Base-by-base conservation (phyloP, 2,329 filamentous ascomycete genomes). In the Talaromyces albobiverticillius region DNA sequence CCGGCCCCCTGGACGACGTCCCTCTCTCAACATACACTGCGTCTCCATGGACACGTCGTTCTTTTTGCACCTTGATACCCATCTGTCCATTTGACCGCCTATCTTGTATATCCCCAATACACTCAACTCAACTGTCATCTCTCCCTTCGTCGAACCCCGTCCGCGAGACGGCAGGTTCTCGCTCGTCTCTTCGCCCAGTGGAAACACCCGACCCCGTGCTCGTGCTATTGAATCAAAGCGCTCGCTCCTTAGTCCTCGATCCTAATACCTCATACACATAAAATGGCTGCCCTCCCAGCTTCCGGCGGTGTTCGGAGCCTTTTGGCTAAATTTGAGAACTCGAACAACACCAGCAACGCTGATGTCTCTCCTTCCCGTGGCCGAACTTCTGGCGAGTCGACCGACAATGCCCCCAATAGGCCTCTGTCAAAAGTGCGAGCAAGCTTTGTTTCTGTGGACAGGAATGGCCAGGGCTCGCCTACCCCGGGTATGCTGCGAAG, bases 261-360 rank as follows among this genome's bases (percentile, higher is more conserved):
- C n/a, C n/a, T n/a, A n/a, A 16, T 16, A 16, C 32, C 1, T 29
- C n/a, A 36, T 36, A 14, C 29, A 9, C 11, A 41, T 20, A 41
- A 34, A 51, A 59, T 59, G 48, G 52, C 57, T 29, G 57, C 55
- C 40, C 51, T 51, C 26, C 59, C 56, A 53, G 57, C 61, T 31
- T 56, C 70, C 65, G 85, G 84, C 67, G 84, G 82, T 66, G 86
- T 89, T 66, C 86, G 80, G 75, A 89, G 88, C 74, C 82, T 92
- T 61, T 81, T 87, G 64, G 88, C 88, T 66, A 90, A 89, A 81
- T 91, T 91, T 70, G 88, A 92, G 78, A 83, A 84, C 68, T 88
- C 84, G 72, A 82, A 80, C 68, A 77, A 77, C 58, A 83, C 60
- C 43, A 63, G 84, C 61, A 76, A 47, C 46, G 18, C 47, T 9